Evolutionary conservation across 352 stramenopile genomes (phyloP).

Genomic region (Globisporangium yorkense): DNA sequence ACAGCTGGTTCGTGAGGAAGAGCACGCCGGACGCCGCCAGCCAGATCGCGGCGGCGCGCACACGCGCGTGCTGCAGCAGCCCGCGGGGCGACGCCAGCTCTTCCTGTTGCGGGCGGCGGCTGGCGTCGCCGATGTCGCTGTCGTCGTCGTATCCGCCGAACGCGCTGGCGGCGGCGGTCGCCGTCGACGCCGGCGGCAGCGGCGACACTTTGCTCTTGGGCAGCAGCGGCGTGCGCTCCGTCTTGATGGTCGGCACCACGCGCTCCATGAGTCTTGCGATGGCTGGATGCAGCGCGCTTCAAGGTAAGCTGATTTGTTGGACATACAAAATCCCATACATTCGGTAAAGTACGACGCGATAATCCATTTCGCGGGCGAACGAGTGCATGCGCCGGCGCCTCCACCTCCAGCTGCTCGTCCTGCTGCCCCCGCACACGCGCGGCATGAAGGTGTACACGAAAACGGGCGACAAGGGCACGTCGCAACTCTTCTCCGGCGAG

Average conservation of each 20-base stretch:
- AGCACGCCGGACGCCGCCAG: constrained; percentile 41
- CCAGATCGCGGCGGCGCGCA: constrained; percentile 44
- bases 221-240: constrained; percentile 15
- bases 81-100: constrained; percentile 49
- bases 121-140: constrained; percentile 29
- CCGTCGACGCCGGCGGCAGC: background rate
- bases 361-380: background rate
- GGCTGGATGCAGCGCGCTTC: too few relatives aligned
- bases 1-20: constrained; percentile 72
- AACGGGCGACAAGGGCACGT: constrained; percentile 90
- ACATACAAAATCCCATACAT: background rate
- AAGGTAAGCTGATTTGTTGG: too few relatives aligned
- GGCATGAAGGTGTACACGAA: constrained; percentile 91
- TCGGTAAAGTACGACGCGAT: too few relatives aligned
- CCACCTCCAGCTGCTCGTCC: background rate
- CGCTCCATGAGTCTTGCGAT: too few relatives aligned
- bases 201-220: constrained; percentile 9
- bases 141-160: constrained; percentile 13
- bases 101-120: constrained; percentile 35
- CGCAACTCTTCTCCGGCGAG: constrained; percentile 89
- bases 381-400: background rate
- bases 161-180: background rate
- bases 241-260: background rate
- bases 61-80: constrained; percentile 34
- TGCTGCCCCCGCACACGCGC: background rate